These are phyloP conservation scores for Lavandula angustifolia DNA, from an alignment of 257 asterid species.

Conservation along the genomic window DNA sequence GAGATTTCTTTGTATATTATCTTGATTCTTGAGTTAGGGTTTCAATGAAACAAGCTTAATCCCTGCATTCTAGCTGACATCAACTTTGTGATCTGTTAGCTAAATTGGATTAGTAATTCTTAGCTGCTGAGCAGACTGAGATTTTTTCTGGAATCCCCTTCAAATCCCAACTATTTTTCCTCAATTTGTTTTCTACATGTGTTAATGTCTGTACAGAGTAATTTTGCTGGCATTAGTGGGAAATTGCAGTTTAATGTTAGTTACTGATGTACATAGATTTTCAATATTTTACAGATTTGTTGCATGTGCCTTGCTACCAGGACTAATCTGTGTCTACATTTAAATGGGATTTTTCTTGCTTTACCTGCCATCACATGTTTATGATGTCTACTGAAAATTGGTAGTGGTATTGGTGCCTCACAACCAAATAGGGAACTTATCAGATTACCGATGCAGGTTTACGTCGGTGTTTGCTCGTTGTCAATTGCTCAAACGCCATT, in stretches of 20 bases:
- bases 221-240: not conserved
- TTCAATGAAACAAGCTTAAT: not conserved
- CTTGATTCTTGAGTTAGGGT: not conserved
- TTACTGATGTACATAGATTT: not conserved
- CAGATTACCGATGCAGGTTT: conserved; percentile 25
- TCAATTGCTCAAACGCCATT: conserved; percentile 8
- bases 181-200: not conserved
- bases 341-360: not conserved
- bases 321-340: not conserved
- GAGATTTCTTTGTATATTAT: not conserved
- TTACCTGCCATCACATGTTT: not conserved
- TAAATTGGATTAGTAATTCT: not conserved
- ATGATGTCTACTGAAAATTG: not conserved
- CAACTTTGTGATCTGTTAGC: not conserved
- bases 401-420: not conserved
- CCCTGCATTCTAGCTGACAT: not conserved
- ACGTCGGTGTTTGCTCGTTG: conserved; percentile 21
- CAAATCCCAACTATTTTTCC: not conserved
- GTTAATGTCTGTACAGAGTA: not conserved
- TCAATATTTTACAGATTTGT: not conserved
- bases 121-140: not conserved
- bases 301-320: not conserved
- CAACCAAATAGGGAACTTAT: not conserved
- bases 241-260: not conserved
- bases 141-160: not conserved